Evolutionary conservation across 495 filamentous ascomycete species (phyloP).

Genomic region (Hyaloscypha hepaticicola): DNA sequence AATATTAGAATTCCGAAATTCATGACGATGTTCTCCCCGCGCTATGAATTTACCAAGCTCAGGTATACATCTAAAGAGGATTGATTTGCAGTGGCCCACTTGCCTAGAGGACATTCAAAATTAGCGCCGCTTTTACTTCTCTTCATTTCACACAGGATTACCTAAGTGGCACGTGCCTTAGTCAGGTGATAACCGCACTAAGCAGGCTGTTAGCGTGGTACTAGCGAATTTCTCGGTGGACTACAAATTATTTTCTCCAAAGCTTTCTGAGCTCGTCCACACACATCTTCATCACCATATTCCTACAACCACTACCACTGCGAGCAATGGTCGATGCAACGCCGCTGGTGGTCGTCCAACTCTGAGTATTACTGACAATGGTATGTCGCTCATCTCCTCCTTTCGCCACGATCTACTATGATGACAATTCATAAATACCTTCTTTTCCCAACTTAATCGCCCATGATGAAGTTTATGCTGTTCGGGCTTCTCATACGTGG

Average conservation of each 20-base stretch:
- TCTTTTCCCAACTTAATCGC: slow-evolving; percentile 94
- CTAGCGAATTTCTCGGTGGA: not conserved
- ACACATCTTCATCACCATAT: not conserved
- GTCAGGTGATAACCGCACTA: too few relatives aligned
- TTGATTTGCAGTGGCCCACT: too few relatives aligned
- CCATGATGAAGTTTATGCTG: slow-evolving; percentile 77
- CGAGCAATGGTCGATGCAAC: not conserved
- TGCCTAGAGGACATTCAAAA: too few relatives aligned
- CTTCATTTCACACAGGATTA: too few relatives aligned
- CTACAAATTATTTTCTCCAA: not conserved
- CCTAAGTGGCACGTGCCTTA: too few relatives aligned
- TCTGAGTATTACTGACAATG: slow-evolving; percentile 11
- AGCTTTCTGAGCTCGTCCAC: not conserved
- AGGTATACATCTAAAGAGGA: too few relatives aligned
- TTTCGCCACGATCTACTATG: slow-evolving; percentile 51
- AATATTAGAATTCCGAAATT: too few relatives aligned
- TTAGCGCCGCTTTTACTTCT: too few relatives aligned
- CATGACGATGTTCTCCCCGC: too few relatives aligned
- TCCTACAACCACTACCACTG: not conserved
- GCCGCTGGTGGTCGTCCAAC: not conserved
- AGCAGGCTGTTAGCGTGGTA: too few relatives aligned
- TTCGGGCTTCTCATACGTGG: slow-evolving; percentile 65
- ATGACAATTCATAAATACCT: slow-evolving; percentile 82
- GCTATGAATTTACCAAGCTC: too few relatives aligned
- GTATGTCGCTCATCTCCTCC: slow-evolving; percentile 18